A percentile compares a stretch with the other conserved stretches of the same genome.
These are phyloP conservation scores for Selaginella tamariscina DNA, from an alignment of 75 land plant genomes.

Conservation along the genomic window DNA sequence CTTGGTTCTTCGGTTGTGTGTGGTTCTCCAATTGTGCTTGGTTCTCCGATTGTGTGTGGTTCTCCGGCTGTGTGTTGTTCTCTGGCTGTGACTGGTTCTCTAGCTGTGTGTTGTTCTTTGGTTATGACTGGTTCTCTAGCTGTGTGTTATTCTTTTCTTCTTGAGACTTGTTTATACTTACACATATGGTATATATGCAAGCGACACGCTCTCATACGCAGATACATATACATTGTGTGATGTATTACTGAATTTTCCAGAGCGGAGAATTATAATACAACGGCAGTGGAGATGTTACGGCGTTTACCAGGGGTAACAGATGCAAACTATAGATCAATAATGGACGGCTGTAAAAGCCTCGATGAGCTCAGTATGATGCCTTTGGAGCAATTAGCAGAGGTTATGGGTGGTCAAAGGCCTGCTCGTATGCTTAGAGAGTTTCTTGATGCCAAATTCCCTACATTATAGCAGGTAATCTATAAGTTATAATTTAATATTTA, in stretches of 20 bases:
- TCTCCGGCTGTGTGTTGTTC: no score
- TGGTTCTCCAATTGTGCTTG: no score
- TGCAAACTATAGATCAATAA: conserved; percentile 81
- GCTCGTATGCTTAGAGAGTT: conserved; percentile 85
- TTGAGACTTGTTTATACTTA: no score
- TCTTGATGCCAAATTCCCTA: conserved; percentile 93
- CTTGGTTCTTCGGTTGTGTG: no score
- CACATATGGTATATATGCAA: no score
- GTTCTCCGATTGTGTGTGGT: no score
- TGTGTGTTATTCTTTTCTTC: no score
- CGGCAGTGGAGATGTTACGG: conserved; percentile 85
- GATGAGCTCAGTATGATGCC: conserved; percentile 85
- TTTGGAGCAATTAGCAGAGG: conserved; percentile 65
- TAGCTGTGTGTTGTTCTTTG: neutral
- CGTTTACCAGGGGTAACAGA: conserved; percentile 97
- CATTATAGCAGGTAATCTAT: no score
- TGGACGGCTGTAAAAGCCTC: conserved; percentile 87
- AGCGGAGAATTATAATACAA: conserved; percentile 94
- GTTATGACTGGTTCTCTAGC: neutral
- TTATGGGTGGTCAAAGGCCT: conserved; percentile 87
- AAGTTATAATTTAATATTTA: no score
- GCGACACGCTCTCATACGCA: no score
- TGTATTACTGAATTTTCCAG: conserved; percentile 32
- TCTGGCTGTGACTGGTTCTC: no score
- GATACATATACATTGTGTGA: no score